Base-by-base conservation (phyloP, 2,329 filamentous ascomycete species). In the Fusarium sp. region DNA sequence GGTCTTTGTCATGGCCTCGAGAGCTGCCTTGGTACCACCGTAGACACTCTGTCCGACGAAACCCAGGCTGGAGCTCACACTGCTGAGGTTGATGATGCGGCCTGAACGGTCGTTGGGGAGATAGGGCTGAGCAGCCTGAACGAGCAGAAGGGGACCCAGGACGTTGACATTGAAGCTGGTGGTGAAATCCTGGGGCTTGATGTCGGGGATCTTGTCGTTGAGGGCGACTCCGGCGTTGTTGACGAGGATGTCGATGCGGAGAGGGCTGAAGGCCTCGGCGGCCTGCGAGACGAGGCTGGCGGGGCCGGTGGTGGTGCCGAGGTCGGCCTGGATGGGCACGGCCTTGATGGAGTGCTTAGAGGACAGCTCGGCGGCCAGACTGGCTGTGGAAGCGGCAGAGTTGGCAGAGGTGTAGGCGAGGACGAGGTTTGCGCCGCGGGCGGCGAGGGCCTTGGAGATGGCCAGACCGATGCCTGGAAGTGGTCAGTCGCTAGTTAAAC, bases 131-230 rank as follows among this genome's bases (percentile, higher is more conserved):
- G 89, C 90, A 4, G 93, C 93, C 82, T 96, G 91, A 37, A 93
- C 88, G n/a, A 97, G 86, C 1, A 97, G 87, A 14, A 97, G 82
- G 2, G 94, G 94, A 0, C 93, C 94, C 6, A 93, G 88, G 8
- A 97, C 94, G 79, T 97, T 97, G 83, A 95, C 88, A 62, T 89
- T 89, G 85, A 93, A 96, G 69, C 92, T 90, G 75, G 86, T 84
- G 57, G 91, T 87, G 83, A 95, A 97, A 77, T 94, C 88, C 7
- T 88, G 87, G 8, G 86, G 76, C 12, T 88, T 90, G 72, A 94
- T 87, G 11, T 92, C 88, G 50, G 88, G 85, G 22, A 93, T 83
- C 22, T 85, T 82, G 72, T 90, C 88, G 83, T 95, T 95, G 66
- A 88, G 81, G 58, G 89, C 86, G 6, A 90, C 84, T 63, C 93